Percentiles rank a stretch among this genome's conserved stretches.
phyloP scores from a whole-genome alignment of 192 early-diverging fungal genomes.

The Umbelopsis ramanniana region DNA sequence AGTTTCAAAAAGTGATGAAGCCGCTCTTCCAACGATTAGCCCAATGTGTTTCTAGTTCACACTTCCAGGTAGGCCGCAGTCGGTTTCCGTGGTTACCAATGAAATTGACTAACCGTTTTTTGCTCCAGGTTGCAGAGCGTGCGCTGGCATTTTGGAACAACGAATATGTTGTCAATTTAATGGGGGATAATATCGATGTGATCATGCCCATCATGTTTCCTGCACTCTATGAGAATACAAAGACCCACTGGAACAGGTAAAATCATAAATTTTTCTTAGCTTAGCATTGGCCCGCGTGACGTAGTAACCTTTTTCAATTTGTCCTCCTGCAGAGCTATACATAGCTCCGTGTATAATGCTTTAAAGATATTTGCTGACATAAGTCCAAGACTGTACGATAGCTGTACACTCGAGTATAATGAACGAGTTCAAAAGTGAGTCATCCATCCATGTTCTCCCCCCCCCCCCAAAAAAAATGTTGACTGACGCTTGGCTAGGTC shows the following conservation, averaged over 20 bases:
- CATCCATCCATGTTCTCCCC: conserved; percentile 65
- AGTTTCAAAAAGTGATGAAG: conserved; percentile 80
- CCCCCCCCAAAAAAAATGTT: conserved; percentile 76
- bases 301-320: neutral
- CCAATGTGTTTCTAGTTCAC: conserved; percentile 80
- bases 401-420: conserved; percentile 87
- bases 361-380: conserved; percentile 91
- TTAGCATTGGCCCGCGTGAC: neutral
- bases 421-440: conserved; percentile 64
- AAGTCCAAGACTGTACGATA: conserved; percentile 85
- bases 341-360: conserved; percentile 88
- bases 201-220: conserved; percentile 90
- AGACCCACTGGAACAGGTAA: conserved; percentile 89
- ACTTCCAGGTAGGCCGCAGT: conserved; percentile 72
- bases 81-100: too few relatives aligned
- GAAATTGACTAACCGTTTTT: neutral
- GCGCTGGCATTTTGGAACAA: conserved; percentile 94
- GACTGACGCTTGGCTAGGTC: conserved; percentile 85
- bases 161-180: conserved; percentile 86
- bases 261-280: neutral
- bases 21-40: conserved; percentile 86
- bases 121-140: conserved; percentile 76
- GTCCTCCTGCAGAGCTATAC: conserved; percentile 67
- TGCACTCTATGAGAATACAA: conserved; percentile 83
- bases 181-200: conserved; percentile 80